Evolutionary conservation across 2,329 filamentous ascomycete genomes (phyloP), one percentile per base, ranked within the genome.

Genomic region (Penicillium sp.): DNA sequence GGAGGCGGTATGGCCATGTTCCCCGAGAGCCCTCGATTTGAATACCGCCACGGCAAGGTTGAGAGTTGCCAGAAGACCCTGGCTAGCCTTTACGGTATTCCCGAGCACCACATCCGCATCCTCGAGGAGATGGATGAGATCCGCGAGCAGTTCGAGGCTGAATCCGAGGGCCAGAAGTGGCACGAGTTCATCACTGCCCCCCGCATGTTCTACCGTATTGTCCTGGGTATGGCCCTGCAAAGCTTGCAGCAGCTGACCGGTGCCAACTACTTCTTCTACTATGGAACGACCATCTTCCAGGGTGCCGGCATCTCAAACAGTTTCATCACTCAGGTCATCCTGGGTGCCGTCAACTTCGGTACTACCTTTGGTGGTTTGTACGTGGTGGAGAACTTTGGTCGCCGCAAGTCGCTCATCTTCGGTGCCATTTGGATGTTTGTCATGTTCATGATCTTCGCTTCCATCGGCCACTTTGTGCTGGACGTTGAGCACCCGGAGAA

Each of bases 301-400:
- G 82, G 85, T 3, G 85, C 87, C 11, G 86, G 85, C 56, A 81
- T 89, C 53, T 73, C 80, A 0, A 85, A 89, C 69, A 82, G 83
- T 12, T 86, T 85, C 62, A 74, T 83, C 54, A 85, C 83, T 0
- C 84, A 87, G 66, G 81, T 87, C 62, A 88, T 89, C 51, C 78
- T 88, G 6, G 78, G 78, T 27, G 83, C 84, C 23, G 85, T 90
- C 67, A 90, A 90, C 67, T 86, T 90, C 15, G 79, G 75, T 51
- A 82, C 80, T 62, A 89, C 86, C 3, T 84, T 89, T 55, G 81
- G 81, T 49, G 87, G 86, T 43, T 77, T 91, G 6, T 90, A 84
- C 66, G 80, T 89, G 14, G 86, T 90, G 0, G 86, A 89, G 69
- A 82, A 81, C 63, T 86, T 81, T 57, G 88, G 87, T 31, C 85